Conservation (phyloP, 805 yeast genomes). For the Diddensiella transvaalensis region DNA sequence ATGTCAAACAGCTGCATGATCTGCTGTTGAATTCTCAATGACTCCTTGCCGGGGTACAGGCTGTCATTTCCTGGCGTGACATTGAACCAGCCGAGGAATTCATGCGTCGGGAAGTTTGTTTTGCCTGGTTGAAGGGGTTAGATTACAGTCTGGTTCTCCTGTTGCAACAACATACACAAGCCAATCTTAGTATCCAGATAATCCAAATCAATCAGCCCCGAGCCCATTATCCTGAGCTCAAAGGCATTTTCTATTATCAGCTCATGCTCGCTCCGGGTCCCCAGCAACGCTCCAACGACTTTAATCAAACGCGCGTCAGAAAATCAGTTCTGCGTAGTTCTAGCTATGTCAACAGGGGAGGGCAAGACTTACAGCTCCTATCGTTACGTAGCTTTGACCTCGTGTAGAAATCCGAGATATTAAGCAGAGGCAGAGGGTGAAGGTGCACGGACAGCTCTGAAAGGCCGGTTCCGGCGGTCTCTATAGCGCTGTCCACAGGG, state of each 20-base stretch:
- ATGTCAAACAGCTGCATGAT: constrained; percentile 19
- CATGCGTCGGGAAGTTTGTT: constrained; percentile 30
- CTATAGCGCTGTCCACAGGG: no score
- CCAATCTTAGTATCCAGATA: constrained; percentile 24
- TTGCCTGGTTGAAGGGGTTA: constrained; percentile 20
- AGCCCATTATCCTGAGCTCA: constrained; percentile 23
- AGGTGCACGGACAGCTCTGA: constrained; percentile 10
- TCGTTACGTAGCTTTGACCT: constrained; percentile 21
- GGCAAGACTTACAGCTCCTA: constrained; percentile 22
- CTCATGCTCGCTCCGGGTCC: constrained; percentile 29
- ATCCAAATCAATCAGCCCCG: constrained; percentile 25
- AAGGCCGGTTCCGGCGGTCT: not conserved
- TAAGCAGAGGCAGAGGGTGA: constrained; percentile 36
- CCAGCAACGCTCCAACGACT: constrained; percentile 35
- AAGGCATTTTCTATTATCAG: constrained; percentile 32
- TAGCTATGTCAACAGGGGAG: no score
- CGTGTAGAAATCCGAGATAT: constrained; percentile 35
- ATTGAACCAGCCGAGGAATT: constrained; percentile 34
- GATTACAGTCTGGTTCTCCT: not conserved
- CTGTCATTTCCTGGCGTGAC: constrained; percentile 10
- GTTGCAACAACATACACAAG: constrained; percentile 24
- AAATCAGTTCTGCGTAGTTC: not conserved
- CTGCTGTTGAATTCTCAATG: constrained; percentile 19
- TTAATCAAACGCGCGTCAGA: not conserved
- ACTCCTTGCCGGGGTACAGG: constrained; percentile 8